phyloP scores from a whole-genome alignment of 306 rosid species.

The Leucaena leucocephala region DNA sequence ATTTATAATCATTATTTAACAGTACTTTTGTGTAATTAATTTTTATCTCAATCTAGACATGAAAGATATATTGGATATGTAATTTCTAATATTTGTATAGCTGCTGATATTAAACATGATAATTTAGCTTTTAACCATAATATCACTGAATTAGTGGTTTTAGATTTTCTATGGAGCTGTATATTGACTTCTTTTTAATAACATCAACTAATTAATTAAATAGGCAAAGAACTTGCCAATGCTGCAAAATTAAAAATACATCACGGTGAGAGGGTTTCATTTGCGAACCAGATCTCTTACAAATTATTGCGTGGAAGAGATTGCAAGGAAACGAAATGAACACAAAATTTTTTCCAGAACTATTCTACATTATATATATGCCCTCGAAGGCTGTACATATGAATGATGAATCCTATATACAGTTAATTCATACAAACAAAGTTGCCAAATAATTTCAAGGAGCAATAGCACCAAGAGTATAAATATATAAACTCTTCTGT shows the following conservation, averaged over 20 bases:
- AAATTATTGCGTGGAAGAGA: conserved; percentile 6
- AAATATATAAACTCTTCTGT: neutral
- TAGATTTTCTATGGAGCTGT: neutral
- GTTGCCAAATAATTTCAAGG: conserved; percentile 28
- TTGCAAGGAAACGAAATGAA: conserved; percentile 17
- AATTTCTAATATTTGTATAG: neutral
- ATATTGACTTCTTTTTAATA: neutral
- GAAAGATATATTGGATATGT: neutral
- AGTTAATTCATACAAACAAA: conserved; percentile 39
- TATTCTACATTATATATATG: neutral
- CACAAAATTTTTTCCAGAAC: neutral
- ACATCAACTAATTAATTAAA: neutral
- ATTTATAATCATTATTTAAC: neutral
- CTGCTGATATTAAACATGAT: neutral
- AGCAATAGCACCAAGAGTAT: conserved; percentile 28
- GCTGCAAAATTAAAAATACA: neutral
- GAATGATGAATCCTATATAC: conserved; percentile 29
- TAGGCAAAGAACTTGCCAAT: neutral
- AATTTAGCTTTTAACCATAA: neutral
- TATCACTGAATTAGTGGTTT: neutral
- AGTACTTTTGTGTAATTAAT: neutral
- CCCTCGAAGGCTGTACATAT: conserved; percentile 1
- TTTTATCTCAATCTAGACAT: neutral
- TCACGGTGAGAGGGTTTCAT: neutral
- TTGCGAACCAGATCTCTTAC: conserved; percentile 16